phyloP scores from a whole-genome alignment of 305 asterid genomes.

The Nicotiana rustica region DNA sequence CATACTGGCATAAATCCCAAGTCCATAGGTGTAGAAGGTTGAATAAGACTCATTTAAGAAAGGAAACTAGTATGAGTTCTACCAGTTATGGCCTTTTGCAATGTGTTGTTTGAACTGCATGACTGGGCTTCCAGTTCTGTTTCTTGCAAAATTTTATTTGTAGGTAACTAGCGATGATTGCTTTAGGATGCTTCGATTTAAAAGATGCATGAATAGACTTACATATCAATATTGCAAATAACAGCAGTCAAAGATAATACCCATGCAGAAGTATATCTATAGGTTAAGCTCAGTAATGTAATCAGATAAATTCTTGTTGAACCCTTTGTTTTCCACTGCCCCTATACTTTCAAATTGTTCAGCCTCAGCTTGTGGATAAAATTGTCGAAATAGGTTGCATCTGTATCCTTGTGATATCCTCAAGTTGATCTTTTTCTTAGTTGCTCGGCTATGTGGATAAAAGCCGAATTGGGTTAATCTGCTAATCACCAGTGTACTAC shows the following conservation, averaged over 20 bases:
- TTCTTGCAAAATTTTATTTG: background rate
- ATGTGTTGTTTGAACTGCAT: slow-evolving; percentile 26
- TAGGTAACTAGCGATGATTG: background rate
- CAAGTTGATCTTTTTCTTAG: slow-evolving; percentile 26
- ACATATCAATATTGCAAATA: slow-evolving; percentile 3
- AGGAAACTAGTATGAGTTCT: slow-evolving; percentile 19
- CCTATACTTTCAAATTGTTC: background rate
- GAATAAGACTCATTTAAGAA: background rate
- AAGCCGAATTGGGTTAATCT: background rate
- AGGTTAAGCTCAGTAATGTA: background rate
- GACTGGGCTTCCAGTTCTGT: background rate
- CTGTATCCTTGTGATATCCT: slow-evolving; percentile 18
- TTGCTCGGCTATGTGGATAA: slow-evolving; percentile 4
- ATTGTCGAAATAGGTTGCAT: background rate
- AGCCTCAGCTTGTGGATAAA: slow-evolving; percentile 18
- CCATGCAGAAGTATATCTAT: slow-evolving; percentile 10
- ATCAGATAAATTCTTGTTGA: background rate
- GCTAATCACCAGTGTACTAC: background rate
- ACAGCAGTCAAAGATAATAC: slow-evolving; percentile 19
- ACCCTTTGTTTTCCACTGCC: background rate
- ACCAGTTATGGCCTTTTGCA: background rate
- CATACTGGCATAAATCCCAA: background rate
- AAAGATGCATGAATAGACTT: background rate
- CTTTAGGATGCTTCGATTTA: slow-evolving; percentile 6
- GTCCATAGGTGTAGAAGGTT: background rate